These are phyloP conservation scores for Myriosclerotinia duriaeana DNA, from an alignment of 2,329 filamentous ascomycete species.

Conservation along the genomic window DNA sequence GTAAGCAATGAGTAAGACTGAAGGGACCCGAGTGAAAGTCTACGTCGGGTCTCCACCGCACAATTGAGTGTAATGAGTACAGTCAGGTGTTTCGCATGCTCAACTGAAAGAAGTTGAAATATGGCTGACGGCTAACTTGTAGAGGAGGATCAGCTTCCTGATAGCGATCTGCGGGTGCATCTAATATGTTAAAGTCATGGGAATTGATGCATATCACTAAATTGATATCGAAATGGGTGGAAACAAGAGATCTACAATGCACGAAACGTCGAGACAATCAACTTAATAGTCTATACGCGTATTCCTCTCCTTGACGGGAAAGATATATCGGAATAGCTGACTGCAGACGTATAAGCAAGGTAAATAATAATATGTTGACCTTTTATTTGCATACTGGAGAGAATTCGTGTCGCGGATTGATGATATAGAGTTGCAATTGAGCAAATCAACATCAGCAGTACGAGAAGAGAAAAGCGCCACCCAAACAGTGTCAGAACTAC, in stretches of 20 bases:
- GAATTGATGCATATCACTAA: neutral
- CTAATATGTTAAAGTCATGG: neutral
- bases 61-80: neutral
- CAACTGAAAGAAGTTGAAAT: neutral
- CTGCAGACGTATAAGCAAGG: slow-evolving; percentile 2
- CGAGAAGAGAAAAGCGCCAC: too few species aligned
- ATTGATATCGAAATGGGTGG: neutral
- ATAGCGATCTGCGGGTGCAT: neutral
- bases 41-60: neutral
- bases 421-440: neutral
- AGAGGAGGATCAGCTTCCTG: neutral
- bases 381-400: neutral
- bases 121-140: neutral
- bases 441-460: neutral
- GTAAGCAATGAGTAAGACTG: slow-evolving; percentile 15
- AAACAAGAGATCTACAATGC: neutral
- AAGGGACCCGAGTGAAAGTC: neutral
- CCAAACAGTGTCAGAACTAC: neutral
- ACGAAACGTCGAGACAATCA: neutral
- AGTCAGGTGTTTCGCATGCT: neutral
- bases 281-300: neutral
- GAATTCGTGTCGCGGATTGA: neutral
- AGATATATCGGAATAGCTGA: neutral
- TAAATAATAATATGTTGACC: neutral
- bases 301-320: neutral